Conservation (phyloP, 139 green algal genomes). For the Micromonas pusilla region DNA sequence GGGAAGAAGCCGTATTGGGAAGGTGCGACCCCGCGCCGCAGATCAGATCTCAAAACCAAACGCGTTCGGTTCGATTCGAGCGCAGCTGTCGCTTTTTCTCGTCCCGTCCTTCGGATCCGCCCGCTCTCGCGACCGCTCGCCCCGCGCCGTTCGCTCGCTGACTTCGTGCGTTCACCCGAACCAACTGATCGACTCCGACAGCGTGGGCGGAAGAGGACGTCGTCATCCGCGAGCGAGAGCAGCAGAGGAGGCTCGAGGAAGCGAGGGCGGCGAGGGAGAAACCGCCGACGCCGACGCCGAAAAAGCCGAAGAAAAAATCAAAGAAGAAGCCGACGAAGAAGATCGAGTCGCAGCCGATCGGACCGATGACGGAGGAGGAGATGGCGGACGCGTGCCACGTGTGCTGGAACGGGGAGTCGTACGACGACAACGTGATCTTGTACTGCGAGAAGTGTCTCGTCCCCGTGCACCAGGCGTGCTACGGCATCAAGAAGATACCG, state of each 20-base stretch:
- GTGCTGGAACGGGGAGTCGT: constrained; percentile 19
- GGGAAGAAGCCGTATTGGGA: background rate
- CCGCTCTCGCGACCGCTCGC: too few species aligned
- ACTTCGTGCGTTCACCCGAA: too few species aligned
- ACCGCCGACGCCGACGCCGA: background rate
- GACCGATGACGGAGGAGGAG: background rate
- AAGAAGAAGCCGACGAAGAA: background rate
- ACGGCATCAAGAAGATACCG: constrained; percentile 20
- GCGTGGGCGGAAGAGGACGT: too few species aligned
- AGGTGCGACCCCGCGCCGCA: background rate
- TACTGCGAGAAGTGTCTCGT: constrained; percentile 26
- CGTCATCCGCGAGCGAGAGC: background rate
- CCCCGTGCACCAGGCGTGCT: constrained; percentile 19
- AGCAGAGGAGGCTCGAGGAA: background rate
- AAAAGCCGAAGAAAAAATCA: constrained; percentile 9
- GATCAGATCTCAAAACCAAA: background rate
- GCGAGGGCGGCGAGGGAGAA: too few species aligned
- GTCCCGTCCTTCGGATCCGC: too few species aligned
- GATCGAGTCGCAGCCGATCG: background rate
- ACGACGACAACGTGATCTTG: constrained; percentile 26
- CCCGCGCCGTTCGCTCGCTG: too few species aligned
- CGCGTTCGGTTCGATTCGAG: too few species aligned
- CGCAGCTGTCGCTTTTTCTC: too few species aligned
- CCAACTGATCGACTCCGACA: too few species aligned
- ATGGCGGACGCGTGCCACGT: constrained; percentile 14